A percentile compares a stretch with the other conserved stretches of the same genome.
Evolutionary conservation across 352 stramenopile species (phyloP).

Genomic region (Globisporangium lucens): DNA sequence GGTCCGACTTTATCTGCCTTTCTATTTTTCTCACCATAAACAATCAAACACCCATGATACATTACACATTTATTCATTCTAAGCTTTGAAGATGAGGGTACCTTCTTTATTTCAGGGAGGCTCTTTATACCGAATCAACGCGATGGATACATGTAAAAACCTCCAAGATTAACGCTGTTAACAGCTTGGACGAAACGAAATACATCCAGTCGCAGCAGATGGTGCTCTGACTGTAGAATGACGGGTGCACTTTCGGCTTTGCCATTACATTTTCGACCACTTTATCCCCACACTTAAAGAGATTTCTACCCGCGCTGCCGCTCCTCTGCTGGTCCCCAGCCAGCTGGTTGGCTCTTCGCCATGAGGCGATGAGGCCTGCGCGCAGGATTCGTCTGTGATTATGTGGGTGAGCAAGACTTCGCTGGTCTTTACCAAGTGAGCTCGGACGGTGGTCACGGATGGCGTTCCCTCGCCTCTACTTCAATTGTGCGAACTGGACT

Average conservation of each 20-base stretch:
- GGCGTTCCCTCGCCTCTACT: background rate
- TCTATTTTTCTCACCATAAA: background rate
- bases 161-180: background rate
- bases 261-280: background rate
- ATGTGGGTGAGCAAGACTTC: background rate
- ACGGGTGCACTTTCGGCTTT: background rate
- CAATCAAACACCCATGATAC: background rate
- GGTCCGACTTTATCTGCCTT: conserved; percentile 11
- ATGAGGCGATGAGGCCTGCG: background rate
- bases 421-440: background rate
- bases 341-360: background rate
- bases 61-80: background rate
- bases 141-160: conserved; percentile 5
- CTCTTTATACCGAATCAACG: background rate
- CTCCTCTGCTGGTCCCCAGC: background rate
- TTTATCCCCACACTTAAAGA: background rate
- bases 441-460: background rate
- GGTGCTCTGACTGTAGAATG: background rate
- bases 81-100: background rate
- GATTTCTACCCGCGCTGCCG: background rate
- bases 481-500: background rate
- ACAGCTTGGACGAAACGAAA: background rate
- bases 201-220: conserved; percentile 8
- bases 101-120: background rate
- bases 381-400: background rate